Evolutionary conservation across 73 alveolate species (phyloP), one percentile per base, ranked within the genome.

Genomic region (Paramecium sexaurelia): DNA sequence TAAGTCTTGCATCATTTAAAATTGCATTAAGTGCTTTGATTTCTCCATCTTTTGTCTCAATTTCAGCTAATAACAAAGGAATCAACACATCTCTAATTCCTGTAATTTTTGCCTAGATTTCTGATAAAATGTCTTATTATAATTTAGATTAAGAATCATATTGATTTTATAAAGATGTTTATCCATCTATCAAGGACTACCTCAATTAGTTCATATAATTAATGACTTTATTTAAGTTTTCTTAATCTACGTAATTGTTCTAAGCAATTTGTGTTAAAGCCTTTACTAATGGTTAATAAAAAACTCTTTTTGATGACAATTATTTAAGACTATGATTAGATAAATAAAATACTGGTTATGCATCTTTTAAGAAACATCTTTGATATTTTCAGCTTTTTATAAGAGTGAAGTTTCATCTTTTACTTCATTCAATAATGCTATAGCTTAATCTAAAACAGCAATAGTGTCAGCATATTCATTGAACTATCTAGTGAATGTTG

Each of bases 31-130:
- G 41, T 37, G 75, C 90, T 7, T 26, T 78, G 15, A 78, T 29
- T 78, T 78, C 90, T 78, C 90, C 90, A 20, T 78, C 90, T 75
- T 78, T 78, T 5, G 71, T 78, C n/a, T 20, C 32, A 43, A 78
- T 78, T 41, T 78, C 68, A 10, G 68, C 26, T 22, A 41, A 17
- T 6, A 45, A 29, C 11, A 22, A 17, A 5, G 90, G 90, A n/a
- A 78, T 78, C 36, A 40, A 41, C 2, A 41, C 55, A 40, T 78
- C 73, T 24, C 55, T 78, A 32, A 78, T 29, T 39, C 55, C 69
- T 0, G 68, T 45, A 32, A 78, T 45, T 43, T 78, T 78, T 4
- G 61, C 73, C 19, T 78, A 78, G 29, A 78, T 41, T 45, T 78
- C 90, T 22, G 90, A 78, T 43, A 41, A 19, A 10, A 78, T 78